Percentiles rank a stretch among this genome's conserved stretches.
Evolutionary conservation across 768 basidiomycete species (phyloP).

Genomic region (Crucibulum laeve): DNA sequence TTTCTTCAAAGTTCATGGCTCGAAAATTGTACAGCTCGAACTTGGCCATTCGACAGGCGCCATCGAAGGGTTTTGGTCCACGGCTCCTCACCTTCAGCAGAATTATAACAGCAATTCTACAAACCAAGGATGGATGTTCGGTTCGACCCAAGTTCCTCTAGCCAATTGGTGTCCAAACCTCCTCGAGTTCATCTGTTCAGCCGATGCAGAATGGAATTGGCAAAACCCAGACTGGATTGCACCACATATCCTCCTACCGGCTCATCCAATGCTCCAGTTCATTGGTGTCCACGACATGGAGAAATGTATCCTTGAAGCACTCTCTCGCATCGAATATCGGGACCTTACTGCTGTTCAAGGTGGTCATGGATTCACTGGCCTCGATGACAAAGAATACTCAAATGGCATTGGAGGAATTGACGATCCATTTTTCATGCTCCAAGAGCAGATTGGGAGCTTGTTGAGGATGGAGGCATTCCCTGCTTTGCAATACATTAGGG

Average conservation of each 20-base stretch:
- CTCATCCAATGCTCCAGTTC: slow-evolving; percentile 56
- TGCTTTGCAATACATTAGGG: slow-evolving; percentile 52
- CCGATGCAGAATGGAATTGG: slow-evolving; percentile 83
- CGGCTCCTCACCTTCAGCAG: no score
- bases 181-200: slow-evolving; percentile 65
- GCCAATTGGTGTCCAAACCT: slow-evolving; percentile 71
- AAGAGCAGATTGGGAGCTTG: slow-evolving; percentile 61
- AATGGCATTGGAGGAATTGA: slow-evolving; percentile 21
- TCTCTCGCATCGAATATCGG: slow-evolving; percentile 20
- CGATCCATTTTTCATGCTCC: slow-evolving; percentile 58
- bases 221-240: slow-evolving; percentile 77
- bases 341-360: slow-evolving; percentile 5
- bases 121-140: no score
- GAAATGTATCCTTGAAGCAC: slow-evolving; percentile 49
- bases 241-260: slow-evolving; percentile 65
- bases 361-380: not conserved
- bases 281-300: slow-evolving; percentile 75
- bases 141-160: no score
- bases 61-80: no score
- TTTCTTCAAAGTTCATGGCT: no score
- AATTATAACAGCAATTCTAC: no score
- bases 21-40: no score
- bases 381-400: not conserved
- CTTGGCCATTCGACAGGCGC: no score
- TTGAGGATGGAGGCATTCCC: slow-evolving; percentile 60